These are phyloP conservation scores for Caryopteris hybrid DNA, from an alignment of 305 asterid species.

Conservation along the genomic window DNA sequence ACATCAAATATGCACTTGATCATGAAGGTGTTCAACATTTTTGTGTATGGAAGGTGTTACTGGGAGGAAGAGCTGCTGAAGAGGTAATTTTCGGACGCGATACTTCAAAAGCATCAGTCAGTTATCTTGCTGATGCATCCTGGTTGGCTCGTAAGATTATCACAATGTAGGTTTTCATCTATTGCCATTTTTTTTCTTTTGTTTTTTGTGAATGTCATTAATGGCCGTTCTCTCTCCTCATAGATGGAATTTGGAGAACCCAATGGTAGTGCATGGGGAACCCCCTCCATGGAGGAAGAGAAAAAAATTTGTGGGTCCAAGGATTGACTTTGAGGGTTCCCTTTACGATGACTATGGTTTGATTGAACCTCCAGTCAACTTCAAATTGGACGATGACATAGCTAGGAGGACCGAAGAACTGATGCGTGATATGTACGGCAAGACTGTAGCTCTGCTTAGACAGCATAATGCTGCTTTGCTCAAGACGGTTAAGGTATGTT, in stretches of 20 bases:
- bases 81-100: constrained; percentile 88
- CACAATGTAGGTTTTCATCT: constrained; percentile 53
- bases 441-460: constrained; percentile 65
- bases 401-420: constrained; percentile 77
- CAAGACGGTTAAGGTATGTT: constrained; percentile 74
- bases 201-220: not conserved
- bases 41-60: constrained; percentile 67
- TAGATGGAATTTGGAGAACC: constrained; percentile 92
- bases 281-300: constrained; percentile 88
- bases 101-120: constrained; percentile 85
- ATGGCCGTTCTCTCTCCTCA: not conserved
- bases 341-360: constrained; percentile 74
- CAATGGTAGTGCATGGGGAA: constrained; percentile 90
- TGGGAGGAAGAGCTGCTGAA: constrained; percentile 98
- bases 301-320: constrained; percentile 74
- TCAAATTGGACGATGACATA: constrained; percentile 74
- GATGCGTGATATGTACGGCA: constrained; percentile 62
- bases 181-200: not conserved
- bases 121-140: constrained; percentile 95
- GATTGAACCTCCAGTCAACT: constrained; percentile 76
- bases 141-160: constrained; percentile 98
- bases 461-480: constrained; percentile 82
- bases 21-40: not conserved
- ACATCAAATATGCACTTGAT: not conserved
- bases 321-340: constrained; percentile 91